phyloP scores from a whole-genome alignment of 768 basidiomycete species.

The Phlebiopsis flavidoalba region DNA sequence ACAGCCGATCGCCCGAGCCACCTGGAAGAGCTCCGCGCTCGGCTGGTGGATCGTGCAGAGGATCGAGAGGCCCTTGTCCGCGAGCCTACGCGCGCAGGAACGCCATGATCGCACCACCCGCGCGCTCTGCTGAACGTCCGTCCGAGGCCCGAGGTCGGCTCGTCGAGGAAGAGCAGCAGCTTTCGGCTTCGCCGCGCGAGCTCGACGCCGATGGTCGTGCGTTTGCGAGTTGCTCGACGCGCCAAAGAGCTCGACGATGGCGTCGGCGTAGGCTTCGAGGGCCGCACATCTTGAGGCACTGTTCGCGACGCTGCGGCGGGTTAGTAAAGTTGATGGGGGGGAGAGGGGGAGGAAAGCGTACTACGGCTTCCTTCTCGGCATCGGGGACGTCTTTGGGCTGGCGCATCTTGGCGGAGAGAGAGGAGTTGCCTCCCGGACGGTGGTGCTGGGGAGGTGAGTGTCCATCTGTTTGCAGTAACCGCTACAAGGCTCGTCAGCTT shows the following conservation, averaged over 20 bases:
- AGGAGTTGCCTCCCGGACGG: conserved; percentile 78
- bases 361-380: conserved; percentile 77
- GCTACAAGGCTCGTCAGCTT: conserved; percentile 14
- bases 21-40: conserved; percentile 79
- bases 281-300: conserved; percentile 56
- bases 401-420: conserved; percentile 75
- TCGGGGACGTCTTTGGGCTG: conserved; percentile 62
- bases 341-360: conserved; percentile 20
- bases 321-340: too few relatives aligned
- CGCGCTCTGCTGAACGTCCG: conserved; percentile 80
- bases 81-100: conserved; percentile 75
- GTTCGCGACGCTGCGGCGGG: conserved; percentile 40
- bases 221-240: conserved; percentile 73
- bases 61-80: conserved; percentile 80
- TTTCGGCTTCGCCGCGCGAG: conserved; percentile 73
- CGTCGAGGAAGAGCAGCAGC: conserved; percentile 78
- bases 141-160: conserved; percentile 85
- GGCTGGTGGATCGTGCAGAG: conserved; percentile 82
- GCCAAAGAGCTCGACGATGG: conserved; percentile 61
- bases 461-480: conserved; percentile 89
- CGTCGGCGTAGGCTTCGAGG: conserved; percentile 62
- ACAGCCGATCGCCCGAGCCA: conserved; percentile 74
- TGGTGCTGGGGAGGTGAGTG: conserved; percentile 69
- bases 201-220: conserved; percentile 84
- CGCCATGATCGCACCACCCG: conserved; percentile 75